Conservation (phyloP, 179 eudicot species). For the Heliamphora ciliata region DNA sequence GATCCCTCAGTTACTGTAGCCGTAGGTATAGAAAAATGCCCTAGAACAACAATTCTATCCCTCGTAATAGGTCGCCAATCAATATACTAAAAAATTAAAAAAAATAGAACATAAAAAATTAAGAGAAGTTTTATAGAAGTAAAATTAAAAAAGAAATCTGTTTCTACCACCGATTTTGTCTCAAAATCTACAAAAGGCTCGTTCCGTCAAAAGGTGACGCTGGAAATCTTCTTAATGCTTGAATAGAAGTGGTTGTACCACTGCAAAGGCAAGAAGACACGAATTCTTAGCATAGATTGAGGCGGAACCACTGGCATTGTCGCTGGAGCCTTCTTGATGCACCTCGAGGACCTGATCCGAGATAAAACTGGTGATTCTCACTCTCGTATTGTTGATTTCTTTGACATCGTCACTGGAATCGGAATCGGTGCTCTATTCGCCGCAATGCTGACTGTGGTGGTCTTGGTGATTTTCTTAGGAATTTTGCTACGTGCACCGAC, state of each 20-base stretch:
- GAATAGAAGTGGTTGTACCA: conserved; percentile 82
- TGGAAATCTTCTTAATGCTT: conserved; percentile 84
- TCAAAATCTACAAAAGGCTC: background rate
- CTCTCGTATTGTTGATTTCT: conserved; percentile 55
- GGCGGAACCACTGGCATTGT: conserved; percentile 63
- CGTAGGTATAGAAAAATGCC: no score
- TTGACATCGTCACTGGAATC: conserved; percentile 68
- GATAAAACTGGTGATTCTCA: conserved; percentile 47
- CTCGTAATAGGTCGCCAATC: no score
- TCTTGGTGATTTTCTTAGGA: no score
- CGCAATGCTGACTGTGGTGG: conserved; percentile 34
- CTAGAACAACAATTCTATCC: no score
- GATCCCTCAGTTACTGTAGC: no score
- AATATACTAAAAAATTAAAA: no score
- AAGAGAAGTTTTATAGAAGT: no score
- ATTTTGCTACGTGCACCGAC: no score
- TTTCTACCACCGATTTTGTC: conserved; percentile 17
- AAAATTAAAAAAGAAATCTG: background rate
- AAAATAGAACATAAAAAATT: no score
- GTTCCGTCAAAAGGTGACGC: conserved; percentile 35
- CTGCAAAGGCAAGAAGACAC: conserved; percentile 48
- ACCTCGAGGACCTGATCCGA: conserved; percentile 65
- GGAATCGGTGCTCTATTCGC: conserved; percentile 78
- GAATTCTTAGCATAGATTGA: conserved; percentile 76
- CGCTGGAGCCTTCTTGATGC: conserved; percentile 44